Base-by-base conservation (phyloP, 805 yeast species). In the Cyberlindnera veronae region DNA sequence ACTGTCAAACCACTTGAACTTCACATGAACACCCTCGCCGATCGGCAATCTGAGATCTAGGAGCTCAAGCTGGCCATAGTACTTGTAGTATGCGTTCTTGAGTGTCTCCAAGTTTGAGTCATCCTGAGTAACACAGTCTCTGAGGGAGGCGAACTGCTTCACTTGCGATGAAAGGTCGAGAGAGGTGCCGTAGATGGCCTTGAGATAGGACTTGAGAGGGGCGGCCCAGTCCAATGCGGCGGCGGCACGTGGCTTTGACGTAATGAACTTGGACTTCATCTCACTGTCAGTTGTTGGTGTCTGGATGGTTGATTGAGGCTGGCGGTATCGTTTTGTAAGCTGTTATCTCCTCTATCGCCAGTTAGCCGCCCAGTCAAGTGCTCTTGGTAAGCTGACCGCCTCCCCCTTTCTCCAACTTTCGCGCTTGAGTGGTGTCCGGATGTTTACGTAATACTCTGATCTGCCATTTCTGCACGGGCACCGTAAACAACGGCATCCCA, bases 1-100 rank as follows among this genome's bases (percentile, higher is more conserved):
- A 5, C 93, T 82, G 57, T 90, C 95, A 49, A 65, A 64, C 98
- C 98, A 91, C 0, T 77, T 71, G 59, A 90, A 91, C 39, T 74
- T 71, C 10, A 83, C 57, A 42, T 71, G 69, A 43, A 81, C 71
- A 10, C 70, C 74, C n/a, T 71, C 75, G 4, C 66, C 61, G 42
- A 80, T 71, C 1, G 96, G 93, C 16, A 91, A 61, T 38, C 97
- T 68, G 49, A 87, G 63, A 46, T 84, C 89, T 34, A 93, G 63
- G 11, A 87, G 74, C 55, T 90, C 96, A 46, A 93, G 60, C 57
- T 83, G 93, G 13, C 86, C 85, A 55, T 80, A 88, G 61, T 91
- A 91, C 39, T 74, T 73, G 57, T 76, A 80, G 48, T 80, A 71
- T 15, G 80, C 51, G 46, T 74, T 78, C 28, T 79, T 63, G 1